These are phyloP conservation scores for Elaeagnus macrophylla DNA, from an alignment of 306 rosid genomes.

Conservation along the genomic window DNA sequence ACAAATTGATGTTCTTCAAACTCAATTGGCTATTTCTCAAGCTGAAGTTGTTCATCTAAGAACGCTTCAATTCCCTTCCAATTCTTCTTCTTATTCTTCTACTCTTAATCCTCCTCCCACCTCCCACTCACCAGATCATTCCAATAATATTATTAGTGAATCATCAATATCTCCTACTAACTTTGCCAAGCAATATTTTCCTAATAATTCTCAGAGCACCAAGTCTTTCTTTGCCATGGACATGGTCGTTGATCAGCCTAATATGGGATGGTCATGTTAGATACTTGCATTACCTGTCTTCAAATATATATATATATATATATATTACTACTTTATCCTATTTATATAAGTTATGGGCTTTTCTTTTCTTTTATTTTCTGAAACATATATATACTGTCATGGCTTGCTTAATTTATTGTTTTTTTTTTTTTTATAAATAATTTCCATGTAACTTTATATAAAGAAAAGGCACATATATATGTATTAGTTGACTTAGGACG, in stretches of 20 bases:
- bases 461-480: slow-evolving; percentile 15
- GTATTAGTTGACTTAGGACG: slow-evolving; percentile 27
- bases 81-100: background rate
- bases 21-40: slow-evolving; percentile 64
- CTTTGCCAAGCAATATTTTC: slow-evolving; percentile 19
- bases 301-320: slow-evolving; percentile 10
- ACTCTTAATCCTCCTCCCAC: too few species aligned
- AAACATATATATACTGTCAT: slow-evolving; percentile 15
- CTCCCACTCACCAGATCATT: too few species aligned
- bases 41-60: slow-evolving; percentile 77
- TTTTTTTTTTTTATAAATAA: slow-evolving; percentile 7
- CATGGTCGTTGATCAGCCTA: slow-evolving; percentile 46
- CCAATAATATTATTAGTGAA: background rate
- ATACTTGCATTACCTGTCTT: slow-evolving; percentile 12
- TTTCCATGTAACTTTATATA: background rate
- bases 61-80: slow-evolving; percentile 30
- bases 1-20: slow-evolving; percentile 68
- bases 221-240: slow-evolving; percentile 65
- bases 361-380: slow-evolving; percentile 11
- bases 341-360: too few species aligned
- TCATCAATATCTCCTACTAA: slow-evolving; percentile 1
- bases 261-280: slow-evolving; percentile 69
- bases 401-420: slow-evolving; percentile 42
- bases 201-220: slow-evolving; percentile 22
- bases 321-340: slow-evolving; percentile 4